Evolutionary conservation across 2,329 filamentous ascomycete species (phyloP).

Genomic region (Ophiostoma ips): DNA sequence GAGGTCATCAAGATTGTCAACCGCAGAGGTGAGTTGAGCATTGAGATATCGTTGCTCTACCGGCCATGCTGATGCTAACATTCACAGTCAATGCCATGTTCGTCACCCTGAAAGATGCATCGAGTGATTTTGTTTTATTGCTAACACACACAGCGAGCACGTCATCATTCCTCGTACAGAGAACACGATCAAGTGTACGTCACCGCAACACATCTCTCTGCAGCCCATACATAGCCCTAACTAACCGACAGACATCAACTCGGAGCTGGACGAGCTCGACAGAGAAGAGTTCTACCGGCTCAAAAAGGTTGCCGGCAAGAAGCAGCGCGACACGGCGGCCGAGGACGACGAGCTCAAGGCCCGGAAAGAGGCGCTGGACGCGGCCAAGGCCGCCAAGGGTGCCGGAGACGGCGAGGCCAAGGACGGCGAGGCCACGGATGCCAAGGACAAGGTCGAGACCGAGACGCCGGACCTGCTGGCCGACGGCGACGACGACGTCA

Average conservation of each 20-base stretch:
- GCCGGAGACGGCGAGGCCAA: background rate
- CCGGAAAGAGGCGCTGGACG: conserved; percentile 43
- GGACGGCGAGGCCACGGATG: conserved; percentile 13
- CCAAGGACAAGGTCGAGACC: conserved; percentile 14
- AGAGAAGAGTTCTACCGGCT: conserved; percentile 95
- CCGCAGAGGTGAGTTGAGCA: conserved; percentile 53
- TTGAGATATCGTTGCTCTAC: background rate
- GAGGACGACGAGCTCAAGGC: conserved; percentile 63
- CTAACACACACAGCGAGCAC: conserved; percentile 46
- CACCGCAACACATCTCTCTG: background rate
- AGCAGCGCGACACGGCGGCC: conserved; percentile 60
- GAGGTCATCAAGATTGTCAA: conserved; percentile 99
- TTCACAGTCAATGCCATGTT: conserved; percentile 80
- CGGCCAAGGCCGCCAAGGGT: conserved; percentile 22
- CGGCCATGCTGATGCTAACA: conserved; percentile 23
- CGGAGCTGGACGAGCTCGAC: conserved; percentile 91
- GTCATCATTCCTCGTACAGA: conserved; percentile 97
- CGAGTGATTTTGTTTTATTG: background rate
- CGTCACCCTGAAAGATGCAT: conserved; percentile 21
- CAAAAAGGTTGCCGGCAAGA: conserved; percentile 87
- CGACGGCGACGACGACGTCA: conserved; percentile 64
- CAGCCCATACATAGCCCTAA: background rate
- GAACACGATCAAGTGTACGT: conserved; percentile 93
- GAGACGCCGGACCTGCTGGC: conserved; percentile 53
- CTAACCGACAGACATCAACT: conserved; percentile 64